These are phyloP conservation scores for Croton laevigatus DNA, from an alignment of 441 rosid species.

Conservation along the genomic window DNA sequence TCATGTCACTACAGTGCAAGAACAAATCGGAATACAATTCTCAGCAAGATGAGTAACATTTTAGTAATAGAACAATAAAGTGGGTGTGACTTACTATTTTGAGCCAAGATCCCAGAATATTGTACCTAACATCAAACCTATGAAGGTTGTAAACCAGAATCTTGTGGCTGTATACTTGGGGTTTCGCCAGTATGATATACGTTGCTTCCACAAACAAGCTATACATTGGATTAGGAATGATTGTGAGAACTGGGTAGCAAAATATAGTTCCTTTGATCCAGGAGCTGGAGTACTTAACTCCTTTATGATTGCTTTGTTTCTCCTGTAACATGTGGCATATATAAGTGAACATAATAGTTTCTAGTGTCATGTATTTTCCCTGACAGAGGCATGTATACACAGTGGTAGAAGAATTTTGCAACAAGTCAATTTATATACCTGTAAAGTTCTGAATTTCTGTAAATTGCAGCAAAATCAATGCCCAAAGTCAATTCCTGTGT, in stretches of 20 bases:
- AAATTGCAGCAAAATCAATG: conserved; percentile 51
- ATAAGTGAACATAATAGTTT: background rate
- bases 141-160: conserved; percentile 51
- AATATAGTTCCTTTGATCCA: conserved; percentile 56
- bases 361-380: too few relatives aligned
- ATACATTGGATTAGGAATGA: conserved; percentile 49
- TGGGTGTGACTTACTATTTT: conserved; percentile 39
- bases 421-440: conserved; percentile 4
- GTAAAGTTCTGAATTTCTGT: conserved; percentile 28
- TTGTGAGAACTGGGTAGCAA: conserved; percentile 55
- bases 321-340: conserved; percentile 34
- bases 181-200: conserved; percentile 77
- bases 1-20: conserved; percentile 20
- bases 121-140: conserved; percentile 64
- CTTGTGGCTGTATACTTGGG: conserved; percentile 66
- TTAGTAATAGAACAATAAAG: background rate
- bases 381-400: background rate
- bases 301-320: conserved; percentile 55
- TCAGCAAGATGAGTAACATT: background rate
- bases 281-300: conserved; percentile 54
- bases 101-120: conserved; percentile 75
- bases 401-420: background rate
- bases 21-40: background rate
- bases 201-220: conserved; percentile 84
- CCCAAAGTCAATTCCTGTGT: conserved; percentile 56